These are phyloP conservation scores for Kwoniella europaea DNA, from an alignment of 768 basidiomycete genomes.

Conservation along the genomic window DNA sequence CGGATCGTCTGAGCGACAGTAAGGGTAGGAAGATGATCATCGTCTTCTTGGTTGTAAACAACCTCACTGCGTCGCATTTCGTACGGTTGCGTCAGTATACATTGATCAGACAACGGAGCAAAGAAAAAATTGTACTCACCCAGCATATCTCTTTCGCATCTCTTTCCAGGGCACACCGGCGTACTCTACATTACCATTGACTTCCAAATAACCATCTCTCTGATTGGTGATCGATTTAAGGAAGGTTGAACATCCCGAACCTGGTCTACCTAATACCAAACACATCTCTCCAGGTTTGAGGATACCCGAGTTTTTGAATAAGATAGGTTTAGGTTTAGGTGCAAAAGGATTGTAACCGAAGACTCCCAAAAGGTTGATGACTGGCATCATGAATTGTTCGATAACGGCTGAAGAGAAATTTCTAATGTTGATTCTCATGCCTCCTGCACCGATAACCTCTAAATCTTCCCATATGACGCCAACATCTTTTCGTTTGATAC, in stretches of 20 bases:
- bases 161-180: slow-evolving; percentile 73
- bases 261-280: slow-evolving; percentile 81
- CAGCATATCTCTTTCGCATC: slow-evolving; percentile 69
- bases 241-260: slow-evolving; percentile 81
- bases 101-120: not conserved
- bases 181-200: slow-evolving; percentile 75
- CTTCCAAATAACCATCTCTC: slow-evolving; percentile 68
- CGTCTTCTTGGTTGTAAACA: slow-evolving; percentile 71
- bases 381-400: slow-evolving; percentile 64
- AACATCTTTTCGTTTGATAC: slow-evolving; percentile 60
- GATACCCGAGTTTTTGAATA: slow-evolving; percentile 66
- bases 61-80: slow-evolving; percentile 45
- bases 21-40: slow-evolving; percentile 82
- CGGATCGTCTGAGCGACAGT: slow-evolving; percentile 63
- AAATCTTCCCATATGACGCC: slow-evolving; percentile 56
- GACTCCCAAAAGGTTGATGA: slow-evolving; percentile 65
- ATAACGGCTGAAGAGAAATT: slow-evolving; percentile 60
- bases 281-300: slow-evolving; percentile 70
- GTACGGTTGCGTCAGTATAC: slow-evolving; percentile 41
- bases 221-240: slow-evolving; percentile 81
- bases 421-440: slow-evolving; percentile 60
- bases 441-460: slow-evolving; percentile 59
- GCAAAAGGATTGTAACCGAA: slow-evolving; percentile 64
- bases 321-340: slow-evolving; percentile 64
- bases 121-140: slow-evolving; percentile 72